Base-by-base conservation (phyloP, 2,329 filamentous ascomycete genomes). In the Beauveria sp. region DNA sequence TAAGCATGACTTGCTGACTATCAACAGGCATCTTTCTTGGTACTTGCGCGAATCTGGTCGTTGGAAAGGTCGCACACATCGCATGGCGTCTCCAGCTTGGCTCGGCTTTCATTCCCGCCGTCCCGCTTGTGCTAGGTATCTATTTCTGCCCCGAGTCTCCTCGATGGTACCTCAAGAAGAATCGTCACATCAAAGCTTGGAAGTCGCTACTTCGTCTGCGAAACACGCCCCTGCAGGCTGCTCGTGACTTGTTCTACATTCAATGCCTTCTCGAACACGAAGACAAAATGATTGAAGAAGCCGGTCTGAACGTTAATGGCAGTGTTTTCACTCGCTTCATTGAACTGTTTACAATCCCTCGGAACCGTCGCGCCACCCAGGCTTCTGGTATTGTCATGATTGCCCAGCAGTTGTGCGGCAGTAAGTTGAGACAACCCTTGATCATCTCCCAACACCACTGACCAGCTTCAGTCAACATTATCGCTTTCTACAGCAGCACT, bases 331-430 rank as follows among this genome's bases (percentile, higher is more conserved):
- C 75, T 9, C 80, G 84, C 18, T 81, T 84, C 49, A 62, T 79
- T 22, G 81, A 87, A 66, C 73, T 84, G 1, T 83, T 86, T 65
- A 84, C 81, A 1, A 78, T 86, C 54, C 79, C 83, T 0, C 77
- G 85, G 40, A 75, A 84, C 8, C 76, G 83, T 5, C 78, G 83
- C 46, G 88, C 88, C 0, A 89, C 86, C 0, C 78, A 85, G 58
- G 88, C 87, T 1, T 85, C 86, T 0, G 84, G 82, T 64, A 82
- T 83, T 1, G 86, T 90, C 65, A 90, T 91, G 86, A 83, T 86
- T 66, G 77, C 75, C 0, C 84, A 87, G 67, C 84, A 87, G 68
- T 80, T 87, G 75, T 85, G 82, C 63, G 84, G 82, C 46, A 80
- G 69, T 67, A 71, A 67, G 68, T 67, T 47, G 2, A 46, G 5